Evolutionary conservation across 768 basidiomycete genomes (phyloP).

Genomic region (Clitopilus hobsonii): DNA sequence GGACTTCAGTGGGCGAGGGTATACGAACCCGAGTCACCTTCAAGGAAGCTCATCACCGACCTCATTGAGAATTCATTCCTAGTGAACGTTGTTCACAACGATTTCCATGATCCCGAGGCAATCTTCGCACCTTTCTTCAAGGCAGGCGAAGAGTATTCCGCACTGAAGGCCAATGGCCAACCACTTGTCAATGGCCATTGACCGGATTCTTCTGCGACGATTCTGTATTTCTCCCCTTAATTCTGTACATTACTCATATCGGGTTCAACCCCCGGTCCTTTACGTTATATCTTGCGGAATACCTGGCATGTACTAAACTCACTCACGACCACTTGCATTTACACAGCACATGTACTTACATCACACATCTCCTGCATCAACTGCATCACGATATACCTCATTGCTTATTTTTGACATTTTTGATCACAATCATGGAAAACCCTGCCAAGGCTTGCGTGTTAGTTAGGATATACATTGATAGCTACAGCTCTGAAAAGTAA

Average conservation of each 20-base stretch:
- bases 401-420: constrained; percentile 16
- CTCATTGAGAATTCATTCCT: constrained; percentile 81
- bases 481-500: constrained; percentile 68
- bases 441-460: too few relatives aligned
- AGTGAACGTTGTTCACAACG: constrained; percentile 95
- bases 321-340: constrained; percentile 7
- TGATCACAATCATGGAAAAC: too few relatives aligned
- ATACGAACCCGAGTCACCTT: constrained; percentile 73
- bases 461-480: not conserved
- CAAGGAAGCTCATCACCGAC: constrained; percentile 69
- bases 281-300: constrained; percentile 24
- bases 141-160: constrained; percentile 60
- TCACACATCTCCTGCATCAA: constrained; percentile 46
- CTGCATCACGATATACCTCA: constrained; percentile 40
- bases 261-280: constrained; percentile 87
- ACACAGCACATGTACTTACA: constrained; percentile 13
- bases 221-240: constrained; percentile 13
- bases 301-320: constrained; percentile 13
- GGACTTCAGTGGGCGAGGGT: constrained; percentile 88
- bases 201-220: constrained; percentile 9
- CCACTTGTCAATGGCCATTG: constrained; percentile 38
- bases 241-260: constrained; percentile 36
- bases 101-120: constrained; percentile 79
- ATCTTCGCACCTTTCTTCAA: constrained; percentile 88
- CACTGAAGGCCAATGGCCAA: constrained; percentile 26